Evolutionary conservation across 2,329 filamentous ascomycete species (phyloP), one percentile per base, ranked within the genome.

Genomic region (Fusarium drepaniforme): DNA sequence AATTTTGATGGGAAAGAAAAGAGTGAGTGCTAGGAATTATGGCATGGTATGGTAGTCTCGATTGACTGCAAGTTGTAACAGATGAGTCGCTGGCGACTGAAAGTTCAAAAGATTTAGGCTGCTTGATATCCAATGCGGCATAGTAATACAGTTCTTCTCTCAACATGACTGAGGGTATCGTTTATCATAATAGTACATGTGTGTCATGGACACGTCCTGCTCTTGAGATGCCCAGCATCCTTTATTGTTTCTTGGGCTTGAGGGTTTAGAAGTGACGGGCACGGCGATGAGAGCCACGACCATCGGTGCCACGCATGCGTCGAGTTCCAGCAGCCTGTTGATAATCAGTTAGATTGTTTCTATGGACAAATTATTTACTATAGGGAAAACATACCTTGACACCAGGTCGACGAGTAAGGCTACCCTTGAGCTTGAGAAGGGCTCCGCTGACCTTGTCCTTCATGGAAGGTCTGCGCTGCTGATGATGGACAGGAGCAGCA

Each of bases 371-470:
- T n/a, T 28, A n/a, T 8, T 49, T 49, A 49, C n/a, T 28, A 53
- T n/a, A 16, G 15, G 9, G 35, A 11, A 38, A 38, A 58, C 81
- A 71, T 83, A 91, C 90, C 91, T 96, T 96, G 75, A 93, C 84
- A 28, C 92, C 94, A 3, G 93, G 92, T 46, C 91, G 87, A 58
- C 90, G 83, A 1, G 92, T 95, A 67, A 96, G 80, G 64, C 86
- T 90, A 9, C 94, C 94, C 82, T 91, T 91, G 73, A 96, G 83
- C 85, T 90, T 94, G 85, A 94, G 87, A 82, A 96, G 85, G 0
- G 93, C 93, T 21, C 94, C 94, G 60, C 89, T 92, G 77, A 96
- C 88, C 84, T 96, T 96, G 85, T 96, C 94, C 57, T 92, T 92
- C 75, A 96, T 85, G 44, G 88, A 90, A 4, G 90, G 88, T 78